Evolutionary conservation across 2,329 filamentous ascomycete species (phyloP).

Genomic region (Zymoseptoria pseudotritici): DNA sequence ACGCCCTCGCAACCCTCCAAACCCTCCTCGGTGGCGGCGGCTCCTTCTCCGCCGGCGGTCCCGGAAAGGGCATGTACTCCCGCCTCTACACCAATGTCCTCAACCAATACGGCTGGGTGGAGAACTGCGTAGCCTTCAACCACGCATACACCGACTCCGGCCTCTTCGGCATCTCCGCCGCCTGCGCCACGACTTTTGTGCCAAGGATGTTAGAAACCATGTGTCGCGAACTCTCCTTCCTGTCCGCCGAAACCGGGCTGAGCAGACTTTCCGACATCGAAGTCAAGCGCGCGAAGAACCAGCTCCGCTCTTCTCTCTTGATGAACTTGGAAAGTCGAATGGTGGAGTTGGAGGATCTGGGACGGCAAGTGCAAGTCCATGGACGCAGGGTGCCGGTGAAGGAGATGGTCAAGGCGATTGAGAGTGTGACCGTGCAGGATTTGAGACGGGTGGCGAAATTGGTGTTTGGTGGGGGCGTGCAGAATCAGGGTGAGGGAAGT

Average conservation of each 20-base stretch:
- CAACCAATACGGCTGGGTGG: conserved; percentile 96
- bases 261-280: conserved; percentile 64
- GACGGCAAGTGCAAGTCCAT: conserved; percentile 93
- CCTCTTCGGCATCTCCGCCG: conserved; percentile 86
- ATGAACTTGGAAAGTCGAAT: conserved; percentile 98
- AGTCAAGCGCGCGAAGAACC: conserved; percentile 92
- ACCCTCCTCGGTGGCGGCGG: conserved; percentile 92
- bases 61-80: conserved; percentile 98
- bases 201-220: conserved; percentile 87
- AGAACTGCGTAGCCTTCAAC: conserved; percentile 93
- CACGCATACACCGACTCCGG: conserved; percentile 95
- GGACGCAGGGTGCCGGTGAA: conserved; percentile 82
- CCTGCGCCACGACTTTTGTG: conserved; percentile 72
- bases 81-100: conserved; percentile 95
- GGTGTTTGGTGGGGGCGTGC: conserved; percentile 69
- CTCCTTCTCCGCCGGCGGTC: conserved; percentile 92
- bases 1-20: conserved; percentile 89
- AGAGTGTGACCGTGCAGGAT: conserved; percentile 70
- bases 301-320: conserved; percentile 77
- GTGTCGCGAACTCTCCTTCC: conserved; percentile 75
- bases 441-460: conserved; percentile 70
- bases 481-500: conserved; percentile 68
- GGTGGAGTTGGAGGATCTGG: conserved; percentile 95
- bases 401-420: conserved; percentile 88
- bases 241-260: conserved; percentile 70